Base-by-base conservation (phyloP, 805 yeast genomes). In the Yamadazyma philogaea region DNA sequence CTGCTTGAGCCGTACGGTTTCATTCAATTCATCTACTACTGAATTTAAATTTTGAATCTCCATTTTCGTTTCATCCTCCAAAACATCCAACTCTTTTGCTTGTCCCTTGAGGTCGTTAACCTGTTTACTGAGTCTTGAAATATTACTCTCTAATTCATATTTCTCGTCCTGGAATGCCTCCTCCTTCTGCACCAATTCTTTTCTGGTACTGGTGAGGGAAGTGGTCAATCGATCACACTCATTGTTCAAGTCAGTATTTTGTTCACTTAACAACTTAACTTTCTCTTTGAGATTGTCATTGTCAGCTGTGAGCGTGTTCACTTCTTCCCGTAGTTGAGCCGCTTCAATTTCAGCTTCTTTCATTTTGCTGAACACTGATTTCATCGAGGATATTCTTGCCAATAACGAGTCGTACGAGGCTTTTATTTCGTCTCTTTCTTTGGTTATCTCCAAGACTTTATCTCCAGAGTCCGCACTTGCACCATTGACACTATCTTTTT, bases 381-480 rank as follows among this genome's bases (percentile, higher is more conserved):
- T 85, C 91, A 85, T 84, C 2, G 86, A 77, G 1, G 87, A 77
- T 14, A 86, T 59, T 56, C 83, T 74, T 48, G 77, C 78, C 45
- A 86, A 60, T 24, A 86, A 61, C 4, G 75, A 68, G 46, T 83
- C 82, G 54, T 84, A 83, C 48, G 80, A 79, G 1, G 71, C 66
- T 50, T 82, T 79, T 21, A 76, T 70, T 22, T 75, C 72, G 37
- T 76, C 82, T 43, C 83, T 72, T 52, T 82, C 87, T 27, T 68
- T 64, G 22, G 67, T 34, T 14, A 42, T 38, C 21, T 35, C 36
- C 5, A 18, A 31, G 4, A 41, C 14, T 26, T 32, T 69, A 66
- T 58, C 17, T 3, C 4, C 14, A 4, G 30, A 30, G 52, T 59
- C 26, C 54, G 56, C 30, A 4, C 15, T 15, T 22, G 19, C 37